phyloP scores from a whole-genome alignment of 108 stramenopile genomes.

The Conticribra weissflogii region DNA sequence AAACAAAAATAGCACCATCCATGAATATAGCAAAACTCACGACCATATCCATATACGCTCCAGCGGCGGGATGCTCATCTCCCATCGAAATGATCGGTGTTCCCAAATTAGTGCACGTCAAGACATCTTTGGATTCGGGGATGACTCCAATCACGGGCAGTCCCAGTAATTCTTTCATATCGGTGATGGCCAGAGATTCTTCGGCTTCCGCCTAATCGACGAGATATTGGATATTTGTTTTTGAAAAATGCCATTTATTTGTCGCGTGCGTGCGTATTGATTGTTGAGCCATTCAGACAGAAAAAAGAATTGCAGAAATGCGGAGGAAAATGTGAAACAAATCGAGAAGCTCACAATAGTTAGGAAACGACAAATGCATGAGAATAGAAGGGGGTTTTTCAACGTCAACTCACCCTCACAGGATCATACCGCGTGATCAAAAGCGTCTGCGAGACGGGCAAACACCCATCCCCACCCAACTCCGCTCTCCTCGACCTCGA shows the following conservation, averaged over 20 bases:
- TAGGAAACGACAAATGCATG: too few species aligned
- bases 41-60: slow-evolving; percentile 59
- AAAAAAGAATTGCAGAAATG: too few species aligned
- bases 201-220: slow-evolving; percentile 49
- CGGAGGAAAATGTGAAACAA: too few species aligned
- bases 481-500: slow-evolving; percentile 57
- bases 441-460: slow-evolving; percentile 44
- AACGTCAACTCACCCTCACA: slow-evolving; percentile 16
- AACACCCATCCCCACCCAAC: slow-evolving; percentile 33
- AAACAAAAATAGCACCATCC: background rate
- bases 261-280: too few species aligned
- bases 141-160: slow-evolving; percentile 66
- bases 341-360: too few species aligned
- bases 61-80: slow-evolving; percentile 43
- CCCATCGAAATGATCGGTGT: slow-evolving; percentile 59
- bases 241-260: background rate
- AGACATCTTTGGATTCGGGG: slow-evolving; percentile 64
- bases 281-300: too few species aligned
- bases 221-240: too few species aligned
- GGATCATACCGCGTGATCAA: slow-evolving; percentile 72
- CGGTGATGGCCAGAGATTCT: slow-evolving; percentile 50
- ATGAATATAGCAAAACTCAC: slow-evolving; percentile 4
- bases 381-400: too few species aligned
- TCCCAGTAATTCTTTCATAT: slow-evolving; percentile 69
- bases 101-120: slow-evolving; percentile 71